Conservation (phyloP, 2,329 filamentous ascomycete genomes). For the Blumeriella jaapii region DNA sequence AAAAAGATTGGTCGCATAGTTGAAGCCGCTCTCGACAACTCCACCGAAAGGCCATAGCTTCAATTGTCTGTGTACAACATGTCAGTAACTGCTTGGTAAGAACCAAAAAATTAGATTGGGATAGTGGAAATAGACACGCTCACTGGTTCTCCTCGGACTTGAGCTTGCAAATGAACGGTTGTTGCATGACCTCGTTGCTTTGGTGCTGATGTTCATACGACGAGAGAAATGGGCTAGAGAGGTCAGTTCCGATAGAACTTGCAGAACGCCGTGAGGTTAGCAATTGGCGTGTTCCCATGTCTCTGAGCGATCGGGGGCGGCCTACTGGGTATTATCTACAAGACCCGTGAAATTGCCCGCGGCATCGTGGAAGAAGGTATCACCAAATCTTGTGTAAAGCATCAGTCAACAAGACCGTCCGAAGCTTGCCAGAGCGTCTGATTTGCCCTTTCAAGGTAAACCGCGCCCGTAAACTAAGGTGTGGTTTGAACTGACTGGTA, state of each 20-base stretch:
- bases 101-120: background rate
- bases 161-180: no score
- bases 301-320: background rate
- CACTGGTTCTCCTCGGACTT: no score
- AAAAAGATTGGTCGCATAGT: background rate
- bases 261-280: no score
- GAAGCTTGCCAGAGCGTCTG: background rate
- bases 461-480: no score
- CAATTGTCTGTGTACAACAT: background rate
- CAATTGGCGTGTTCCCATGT: no score
- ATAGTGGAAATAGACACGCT: conserved; percentile 9
- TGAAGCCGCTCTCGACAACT: conserved; percentile 1
- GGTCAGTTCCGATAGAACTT: no score
- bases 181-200: no score
- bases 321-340: conserved; percentile 7
- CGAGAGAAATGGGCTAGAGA: no score
- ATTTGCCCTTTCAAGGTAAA: background rate
- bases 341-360: conserved; percentile 8
- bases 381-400: conserved; percentile 10
- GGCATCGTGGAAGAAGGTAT: conserved; percentile 14
- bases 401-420: background rate
- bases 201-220: no score
- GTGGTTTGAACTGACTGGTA: conserved; percentile 8
- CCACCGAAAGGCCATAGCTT: conserved; percentile 14
- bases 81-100: background rate